Conservation (phyloP, 1,139 yeast species). For the Zygoascus hellenicus region DNA sequence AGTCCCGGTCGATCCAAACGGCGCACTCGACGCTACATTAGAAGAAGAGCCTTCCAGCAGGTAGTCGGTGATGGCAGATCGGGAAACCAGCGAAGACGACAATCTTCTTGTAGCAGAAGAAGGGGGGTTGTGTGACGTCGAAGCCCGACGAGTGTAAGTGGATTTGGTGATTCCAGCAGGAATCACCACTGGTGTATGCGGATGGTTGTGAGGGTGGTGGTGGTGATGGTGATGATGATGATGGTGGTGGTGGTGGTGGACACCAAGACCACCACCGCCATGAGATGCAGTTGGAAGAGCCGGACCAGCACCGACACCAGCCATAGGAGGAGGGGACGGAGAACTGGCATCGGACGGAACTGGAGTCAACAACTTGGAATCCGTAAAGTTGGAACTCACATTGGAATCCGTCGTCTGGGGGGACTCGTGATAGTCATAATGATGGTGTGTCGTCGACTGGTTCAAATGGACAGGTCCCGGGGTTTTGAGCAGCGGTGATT, state of each 20-base stretch:
- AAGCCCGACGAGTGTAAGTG: conserved; percentile 12
- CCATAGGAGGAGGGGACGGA: conserved; percentile 15
- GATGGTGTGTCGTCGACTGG: conserved; percentile 9
- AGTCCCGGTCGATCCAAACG: conserved; percentile 8
- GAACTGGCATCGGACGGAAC: conserved; percentile 15
- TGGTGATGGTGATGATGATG: conserved; percentile 10
- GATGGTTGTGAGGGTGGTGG: conserved; percentile 12
- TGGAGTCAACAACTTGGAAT: conserved; percentile 6
- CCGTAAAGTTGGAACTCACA: conserved; percentile 5
- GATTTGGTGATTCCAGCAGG: conserved; percentile 13
- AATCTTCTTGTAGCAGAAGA: conserved; percentile 13
- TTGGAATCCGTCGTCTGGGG: conserved; percentile 8
- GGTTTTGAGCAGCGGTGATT: not conserved
- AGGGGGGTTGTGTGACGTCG: conserved; percentile 12
- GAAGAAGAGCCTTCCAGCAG: conserved; percentile 14
- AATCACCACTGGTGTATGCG: conserved; percentile 11
- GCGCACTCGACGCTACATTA: conserved; percentile 8
- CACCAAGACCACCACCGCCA: not conserved
- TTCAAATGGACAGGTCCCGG: not conserved
- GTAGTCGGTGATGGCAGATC: conserved; percentile 22
- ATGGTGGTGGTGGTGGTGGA: conserved; percentile 10
- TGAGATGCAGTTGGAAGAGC: not conserved
- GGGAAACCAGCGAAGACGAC: conserved; percentile 17
- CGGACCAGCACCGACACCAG: conserved; percentile 8
- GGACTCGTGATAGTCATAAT: conserved; percentile 10